phyloP scores from a whole-genome alignment of 352 stramenopile genomes.

The Pythium rhizo-oryzae region DNA sequence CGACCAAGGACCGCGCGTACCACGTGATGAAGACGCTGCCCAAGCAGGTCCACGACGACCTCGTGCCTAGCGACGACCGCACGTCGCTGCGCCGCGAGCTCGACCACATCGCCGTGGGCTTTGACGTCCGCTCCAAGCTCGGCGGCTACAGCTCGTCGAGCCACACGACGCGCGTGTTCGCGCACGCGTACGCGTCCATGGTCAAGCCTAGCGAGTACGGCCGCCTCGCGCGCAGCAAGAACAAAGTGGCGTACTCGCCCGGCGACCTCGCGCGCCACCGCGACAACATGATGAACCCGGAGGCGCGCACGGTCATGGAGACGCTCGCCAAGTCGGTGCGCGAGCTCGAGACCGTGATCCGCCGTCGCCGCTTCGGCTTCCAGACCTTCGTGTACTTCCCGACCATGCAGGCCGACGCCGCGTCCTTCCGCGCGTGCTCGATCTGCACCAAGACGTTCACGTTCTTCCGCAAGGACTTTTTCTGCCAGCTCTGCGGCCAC shows the following conservation, averaged over 20 bases:
- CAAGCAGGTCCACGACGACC: conserved; percentile 52
- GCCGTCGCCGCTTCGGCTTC: conserved; percentile 64
- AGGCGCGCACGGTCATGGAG: conserved; percentile 43
- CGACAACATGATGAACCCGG: conserved; percentile 49
- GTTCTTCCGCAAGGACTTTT: conserved; percentile 49
- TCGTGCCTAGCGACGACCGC: conserved; percentile 51
- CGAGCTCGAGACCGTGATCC: conserved; percentile 63
- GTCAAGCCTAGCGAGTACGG: conserved; percentile 38
- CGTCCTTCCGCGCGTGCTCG: conserved; percentile 35
- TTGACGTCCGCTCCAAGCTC: conserved; percentile 49
- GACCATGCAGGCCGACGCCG: conserved; percentile 21
- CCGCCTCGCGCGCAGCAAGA: conserved; percentile 27
- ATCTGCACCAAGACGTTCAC: conserved; percentile 58
- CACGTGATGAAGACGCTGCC: conserved; percentile 75
- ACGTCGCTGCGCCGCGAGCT: conserved; percentile 51
- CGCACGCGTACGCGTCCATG: conserved; percentile 61
- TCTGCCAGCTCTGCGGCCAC: conserved; percentile 64
- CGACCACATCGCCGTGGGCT: conserved; percentile 62
- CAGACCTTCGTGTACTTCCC: conserved; percentile 73
- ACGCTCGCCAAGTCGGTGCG: conserved; percentile 50
- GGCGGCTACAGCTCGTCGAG: conserved; percentile 32
- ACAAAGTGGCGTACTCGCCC: conserved; percentile 26
- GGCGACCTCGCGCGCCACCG: conserved; percentile 38
- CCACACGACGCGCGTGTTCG: conserved; percentile 53
- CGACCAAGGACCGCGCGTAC: conserved; percentile 43